Percentiles rank a stretch among this genome's conserved stretches.
Conservation (phyloP, 257 asterid genomes). For the Verbena officinalis region DNA sequence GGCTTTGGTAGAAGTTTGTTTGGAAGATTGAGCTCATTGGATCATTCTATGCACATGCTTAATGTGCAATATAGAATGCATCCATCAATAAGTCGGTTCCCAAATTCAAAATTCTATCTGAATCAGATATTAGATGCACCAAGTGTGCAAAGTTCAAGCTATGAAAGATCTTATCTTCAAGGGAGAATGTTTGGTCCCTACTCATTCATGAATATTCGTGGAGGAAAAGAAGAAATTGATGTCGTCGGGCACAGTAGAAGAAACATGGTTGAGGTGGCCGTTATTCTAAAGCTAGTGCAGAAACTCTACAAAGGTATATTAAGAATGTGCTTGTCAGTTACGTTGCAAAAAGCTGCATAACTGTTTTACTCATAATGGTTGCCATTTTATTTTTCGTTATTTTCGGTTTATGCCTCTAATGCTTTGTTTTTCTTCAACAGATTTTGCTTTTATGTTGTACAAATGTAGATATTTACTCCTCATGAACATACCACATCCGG, state of each 20-base stretch:
- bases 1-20: conserved; percentile 69
- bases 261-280: conserved; percentile 74
- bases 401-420: neutral
- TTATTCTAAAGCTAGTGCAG: conserved; percentile 45
- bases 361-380: neutral
- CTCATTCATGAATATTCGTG: conserved; percentile 54
- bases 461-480: neutral
- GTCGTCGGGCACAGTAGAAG: conserved; percentile 44
- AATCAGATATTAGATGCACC: conserved; percentile 47
- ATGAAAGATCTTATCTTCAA: conserved; percentile 34
- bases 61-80: conserved; percentile 66
- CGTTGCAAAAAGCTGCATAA: neutral
- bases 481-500: neutral
- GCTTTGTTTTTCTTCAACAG: neutral
- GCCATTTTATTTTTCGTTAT: neutral
- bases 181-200: conserved; percentile 66
- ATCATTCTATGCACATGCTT: conserved; percentile 51
- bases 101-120: conserved; percentile 48
- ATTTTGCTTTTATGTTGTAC: neutral
- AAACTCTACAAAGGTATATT: conserved; percentile 52
- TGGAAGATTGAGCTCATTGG: conserved; percentile 54
- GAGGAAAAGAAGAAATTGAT: conserved; percentile 57
- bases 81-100: conserved; percentile 54
- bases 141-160: conserved; percentile 34
- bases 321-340: neutral